Conservation (phyloP, 768 basidiomycete species). For the Hygrophoropsis aurantiaca region DNA sequence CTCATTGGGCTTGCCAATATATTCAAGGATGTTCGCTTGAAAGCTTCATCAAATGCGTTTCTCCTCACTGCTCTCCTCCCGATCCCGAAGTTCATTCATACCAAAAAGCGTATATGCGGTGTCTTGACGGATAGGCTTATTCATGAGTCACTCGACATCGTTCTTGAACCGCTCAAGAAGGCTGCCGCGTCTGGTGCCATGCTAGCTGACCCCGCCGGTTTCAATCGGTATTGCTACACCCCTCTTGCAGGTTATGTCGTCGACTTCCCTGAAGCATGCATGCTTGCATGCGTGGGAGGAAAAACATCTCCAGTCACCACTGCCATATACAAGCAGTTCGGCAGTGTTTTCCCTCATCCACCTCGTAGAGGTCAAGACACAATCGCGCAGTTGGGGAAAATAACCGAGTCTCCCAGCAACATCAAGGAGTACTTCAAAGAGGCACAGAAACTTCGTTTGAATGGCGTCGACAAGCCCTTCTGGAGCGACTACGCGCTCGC, state of each 20-base stretch:
- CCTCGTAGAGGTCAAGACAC: slow-evolving; percentile 13
- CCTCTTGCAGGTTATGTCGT: slow-evolving; percentile 29
- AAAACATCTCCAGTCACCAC: slow-evolving; percentile 32
- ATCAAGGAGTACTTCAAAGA: not conserved
- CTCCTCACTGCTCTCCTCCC: slow-evolving; percentile 18
- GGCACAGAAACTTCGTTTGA: slow-evolving; percentile 5
- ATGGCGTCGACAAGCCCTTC: slow-evolving; percentile 22
- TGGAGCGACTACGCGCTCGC: slow-evolving; percentile 35
- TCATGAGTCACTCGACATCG: slow-evolving; percentile 17
- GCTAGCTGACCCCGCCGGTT: slow-evolving; percentile 22
- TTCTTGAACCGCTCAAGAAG: slow-evolving; percentile 13
- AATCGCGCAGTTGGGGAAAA: not conserved
- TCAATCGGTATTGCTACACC: slow-evolving; percentile 7
- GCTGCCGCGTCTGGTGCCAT: slow-evolving; percentile 15
- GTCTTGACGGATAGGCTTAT: slow-evolving; percentile 16
- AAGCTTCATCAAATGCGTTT: slow-evolving; percentile 15
- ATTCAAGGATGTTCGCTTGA: slow-evolving; percentile 6
- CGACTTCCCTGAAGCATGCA: slow-evolving; percentile 3
- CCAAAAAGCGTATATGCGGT: slow-evolving; percentile 7
- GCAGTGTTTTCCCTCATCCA: slow-evolving; percentile 26
- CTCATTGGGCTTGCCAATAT: slow-evolving; percentile 14
- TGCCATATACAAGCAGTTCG: slow-evolving; percentile 28
- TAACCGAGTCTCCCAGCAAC: not conserved
- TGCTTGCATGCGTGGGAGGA: slow-evolving; percentile 3
- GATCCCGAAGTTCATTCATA: slow-evolving; percentile 19